These are phyloP conservation scores for Cystobasidium tubakii DNA, from an alignment of 768 basidiomycete species.

Conservation along the genomic window DNA sequence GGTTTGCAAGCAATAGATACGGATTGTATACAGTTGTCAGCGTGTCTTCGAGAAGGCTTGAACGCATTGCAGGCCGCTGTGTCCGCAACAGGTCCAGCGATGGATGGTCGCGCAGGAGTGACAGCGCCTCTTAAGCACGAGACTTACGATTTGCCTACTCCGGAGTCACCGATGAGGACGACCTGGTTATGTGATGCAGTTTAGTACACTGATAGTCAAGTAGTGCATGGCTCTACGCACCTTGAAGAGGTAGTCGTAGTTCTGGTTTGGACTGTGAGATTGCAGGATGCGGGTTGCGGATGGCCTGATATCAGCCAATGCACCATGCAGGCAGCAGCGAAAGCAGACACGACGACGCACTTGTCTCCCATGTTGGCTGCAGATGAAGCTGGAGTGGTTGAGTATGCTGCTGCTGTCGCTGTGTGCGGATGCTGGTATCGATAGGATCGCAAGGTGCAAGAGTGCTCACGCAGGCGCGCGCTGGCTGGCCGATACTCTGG, in stretches of 20 bases:
- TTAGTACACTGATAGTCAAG: background rate
- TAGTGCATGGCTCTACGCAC: slow-evolving; percentile 52
- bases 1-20: slow-evolving; percentile 40
- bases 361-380: slow-evolving; percentile 1
- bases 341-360: background rate
- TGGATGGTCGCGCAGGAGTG: background rate
- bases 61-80: background rate
- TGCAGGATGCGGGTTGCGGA: background rate
- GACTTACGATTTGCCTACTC: slow-evolving; percentile 98
- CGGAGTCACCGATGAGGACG: slow-evolving; percentile 97
- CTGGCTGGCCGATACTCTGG: background rate
- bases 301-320: slow-evolving; percentile 6
- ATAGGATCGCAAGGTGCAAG: background rate
- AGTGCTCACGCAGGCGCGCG: background rate
- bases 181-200: slow-evolving; percentile 57
- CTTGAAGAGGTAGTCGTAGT: slow-evolving; percentile 97
- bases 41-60: background rate
- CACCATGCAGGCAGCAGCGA: background rate
- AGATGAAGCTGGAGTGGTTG: background rate
- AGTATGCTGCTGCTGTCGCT: background rate
- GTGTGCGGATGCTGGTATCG: background rate
- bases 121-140: slow-evolving; percentile 27
- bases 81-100: background rate
- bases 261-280: slow-evolving; percentile 3
- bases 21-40: background rate